Evolutionary conservation across 1,139 yeast species (phyloP), one percentile per base, ranked within the genome.

Genomic region (Ogataea hybrid): DNA sequence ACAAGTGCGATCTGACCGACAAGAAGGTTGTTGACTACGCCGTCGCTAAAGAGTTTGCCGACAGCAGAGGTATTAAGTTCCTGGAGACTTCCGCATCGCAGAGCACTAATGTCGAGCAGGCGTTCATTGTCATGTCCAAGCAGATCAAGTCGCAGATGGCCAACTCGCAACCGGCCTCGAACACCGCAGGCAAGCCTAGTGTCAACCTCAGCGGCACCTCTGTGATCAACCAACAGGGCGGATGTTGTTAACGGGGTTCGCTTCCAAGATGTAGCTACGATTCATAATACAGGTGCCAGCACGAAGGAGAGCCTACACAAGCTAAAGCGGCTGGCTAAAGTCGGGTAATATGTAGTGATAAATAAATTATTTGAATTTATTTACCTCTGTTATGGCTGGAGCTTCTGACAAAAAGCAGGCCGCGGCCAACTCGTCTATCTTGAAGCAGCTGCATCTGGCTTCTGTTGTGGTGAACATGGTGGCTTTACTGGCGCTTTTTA

Each of bases 71-170:
- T 54, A 87, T 92, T 60, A 96, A 97, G 46, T 89, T 92, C 68
- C 78, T 92, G 68, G 99, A 92, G 70, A 94, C 99, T 10, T 85
- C 96, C 25, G 99, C 99, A 27, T 80, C 90, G 65, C 85, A 86
- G 57, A 85, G 97, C 28, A 88, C 97, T 47, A 92, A 92, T 63
- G 98, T 92, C 56, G 98, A 94, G 67, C 97, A 92, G 68, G 97
- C 98, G 12, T 92, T 92, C 71, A 81, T 88, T 74, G 88, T 97
- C 53, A 92, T 92, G 99, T 96, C 98, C 8, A 84, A 96, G 67
- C 97, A 94, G 68, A 92, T 92, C 64, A 94, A 94, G 74, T 95
- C 95, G 52, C 89, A 90, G 62, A 87, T 90, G 88, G 88, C 96
- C 52, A 84, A 72, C 64, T 62, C 68, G 40, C 67, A 69, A 31